Base-by-base conservation (phyloP, 352 stramenopile genomes). In the Plasmopara muralis region DNA sequence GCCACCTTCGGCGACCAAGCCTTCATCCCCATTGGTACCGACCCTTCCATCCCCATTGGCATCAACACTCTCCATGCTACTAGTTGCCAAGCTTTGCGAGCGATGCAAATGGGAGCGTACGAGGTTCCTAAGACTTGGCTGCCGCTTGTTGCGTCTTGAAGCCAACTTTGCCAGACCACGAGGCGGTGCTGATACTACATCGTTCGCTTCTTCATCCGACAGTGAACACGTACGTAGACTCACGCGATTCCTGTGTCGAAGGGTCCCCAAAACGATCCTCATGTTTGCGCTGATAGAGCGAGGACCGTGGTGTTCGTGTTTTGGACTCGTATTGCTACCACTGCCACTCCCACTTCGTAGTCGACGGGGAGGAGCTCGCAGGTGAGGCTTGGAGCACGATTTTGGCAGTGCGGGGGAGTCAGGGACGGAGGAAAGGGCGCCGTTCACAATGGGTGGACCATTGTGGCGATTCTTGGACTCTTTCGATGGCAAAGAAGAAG, bases 81-180 rank as follows among this genome's bases (percentile, higher is more conserved):
- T 42, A 6, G 5, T 14, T 14, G 29, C n/a, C 15, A 58, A 6
- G 45, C 42, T 71, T 37, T 64, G 64, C 29, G 69, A 76, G 46
- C 71, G 69, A 28, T 77, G 61, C 25, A 89, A 59, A 56, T 79
- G 82, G 37, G 77, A 74, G 50, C 73, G 74, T 33, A 89, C 74
- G 3, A 84, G 50, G 44, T 85, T 85, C 47, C 67, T 72, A 33
- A 89, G 56, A 54, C 77, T 87, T 29, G 59, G 42, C 51, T 83
- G 66, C 16, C 69, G 64, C 72, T 83, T 62, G 48, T 38, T 64
- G 33, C 43, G 62, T 59, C 56, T 60, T 1, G 48, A 46, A 2
- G 50, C 50, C 6, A 65, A 43, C 3, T 6, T 42, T 2, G 57
- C 9, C 1, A 41, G 16, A 25, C 46, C 58, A 29, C 54, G 40